phyloP scores from a whole-genome alignment of 1,284 basidiomycete species.

The Rhodotorula sp. region DNA sequence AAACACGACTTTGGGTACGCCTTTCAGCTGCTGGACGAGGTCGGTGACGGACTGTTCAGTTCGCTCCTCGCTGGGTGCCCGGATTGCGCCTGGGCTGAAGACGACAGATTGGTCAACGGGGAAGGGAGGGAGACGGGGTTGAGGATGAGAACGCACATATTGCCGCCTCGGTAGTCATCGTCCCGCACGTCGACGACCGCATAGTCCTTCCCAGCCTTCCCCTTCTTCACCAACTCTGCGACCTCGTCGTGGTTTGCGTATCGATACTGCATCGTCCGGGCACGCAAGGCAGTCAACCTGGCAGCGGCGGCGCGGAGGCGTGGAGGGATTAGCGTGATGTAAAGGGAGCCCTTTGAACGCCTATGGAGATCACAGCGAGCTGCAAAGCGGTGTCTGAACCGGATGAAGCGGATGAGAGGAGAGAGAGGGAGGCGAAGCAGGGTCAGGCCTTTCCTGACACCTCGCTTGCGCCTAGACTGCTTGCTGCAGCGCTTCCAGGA shows the following conservation, averaged over 20 bases:
- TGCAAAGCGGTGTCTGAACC: too few species aligned
- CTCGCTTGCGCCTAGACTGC: not conserved
- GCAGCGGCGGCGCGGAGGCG: too few species aligned
- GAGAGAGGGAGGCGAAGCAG: not conserved
- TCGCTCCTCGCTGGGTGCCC: conserved; percentile 41
- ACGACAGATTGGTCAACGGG: too few species aligned
- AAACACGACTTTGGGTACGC: conserved; percentile 46
- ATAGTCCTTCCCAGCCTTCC: not conserved
- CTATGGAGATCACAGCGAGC: too few species aligned
- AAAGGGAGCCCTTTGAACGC: too few species aligned
- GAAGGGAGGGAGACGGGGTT: not conserved
- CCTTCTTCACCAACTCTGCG: not conserved
- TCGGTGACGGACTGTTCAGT: conserved; percentile 43
- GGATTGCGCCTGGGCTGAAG: conserved; percentile 39
- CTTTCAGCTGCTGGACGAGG: conserved; percentile 42
- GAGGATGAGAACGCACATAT: conserved; percentile 37
- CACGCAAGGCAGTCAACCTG: too few species aligned
- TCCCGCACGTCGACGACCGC: conserved; percentile 40
- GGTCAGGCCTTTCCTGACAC: not conserved
- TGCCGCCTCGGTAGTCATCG: conserved; percentile 49
- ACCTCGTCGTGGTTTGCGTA: conserved; percentile 29
- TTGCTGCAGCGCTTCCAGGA: not conserved
- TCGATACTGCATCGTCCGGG: conserved; percentile 6
- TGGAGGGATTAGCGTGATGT: too few species aligned
- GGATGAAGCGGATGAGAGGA: not conserved